Conservation (phyloP, 2,329 filamentous ascomycete species). For the Ilyonectria destructans region DNA sequence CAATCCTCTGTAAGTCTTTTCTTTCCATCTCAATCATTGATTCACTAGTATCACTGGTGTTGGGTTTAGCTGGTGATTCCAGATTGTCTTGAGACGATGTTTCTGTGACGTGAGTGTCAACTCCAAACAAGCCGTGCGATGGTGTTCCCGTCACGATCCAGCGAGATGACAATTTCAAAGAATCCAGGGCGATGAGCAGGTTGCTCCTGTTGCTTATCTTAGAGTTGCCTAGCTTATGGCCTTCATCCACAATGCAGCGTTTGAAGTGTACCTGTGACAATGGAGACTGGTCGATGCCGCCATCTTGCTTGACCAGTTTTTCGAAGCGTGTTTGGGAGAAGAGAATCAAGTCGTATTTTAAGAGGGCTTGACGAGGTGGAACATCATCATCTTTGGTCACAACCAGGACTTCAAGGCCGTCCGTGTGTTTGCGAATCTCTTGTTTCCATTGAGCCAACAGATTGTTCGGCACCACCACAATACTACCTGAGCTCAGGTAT, state of each 20-base stretch:
- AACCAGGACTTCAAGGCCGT: conserved; percentile 75
- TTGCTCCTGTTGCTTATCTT: conserved; percentile 70
- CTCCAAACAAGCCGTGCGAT: conserved; percentile 85
- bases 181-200: conserved; percentile 67
- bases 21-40: conserved; percentile 68
- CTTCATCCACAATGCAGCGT: conserved; percentile 92
- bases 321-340: conserved; percentile 85
- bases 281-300: conserved; percentile 65
- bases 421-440: conserved; percentile 86
- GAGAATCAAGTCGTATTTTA: conserved; percentile 82
- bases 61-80: conserved; percentile 41
- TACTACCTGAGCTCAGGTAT: conserved; percentile 77
- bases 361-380: conserved; percentile 72
- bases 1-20: conserved; percentile 77
- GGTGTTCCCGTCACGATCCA: conserved; percentile 96
- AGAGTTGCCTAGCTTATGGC: conserved; percentile 85
- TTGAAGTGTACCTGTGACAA: conserved; percentile 86
- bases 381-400: conserved; percentile 71
- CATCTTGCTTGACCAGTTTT: conserved; percentile 60
- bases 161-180: conserved; percentile 77
- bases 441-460: conserved; percentile 87
- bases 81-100: not conserved
- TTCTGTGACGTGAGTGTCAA: conserved; percentile 53
- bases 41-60: conserved; percentile 38
- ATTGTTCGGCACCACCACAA: conserved; percentile 88